These are phyloP conservation scores for Candida gorgasii DNA, from an alignment of 805 yeast genomes.

Conservation along the genomic window DNA sequence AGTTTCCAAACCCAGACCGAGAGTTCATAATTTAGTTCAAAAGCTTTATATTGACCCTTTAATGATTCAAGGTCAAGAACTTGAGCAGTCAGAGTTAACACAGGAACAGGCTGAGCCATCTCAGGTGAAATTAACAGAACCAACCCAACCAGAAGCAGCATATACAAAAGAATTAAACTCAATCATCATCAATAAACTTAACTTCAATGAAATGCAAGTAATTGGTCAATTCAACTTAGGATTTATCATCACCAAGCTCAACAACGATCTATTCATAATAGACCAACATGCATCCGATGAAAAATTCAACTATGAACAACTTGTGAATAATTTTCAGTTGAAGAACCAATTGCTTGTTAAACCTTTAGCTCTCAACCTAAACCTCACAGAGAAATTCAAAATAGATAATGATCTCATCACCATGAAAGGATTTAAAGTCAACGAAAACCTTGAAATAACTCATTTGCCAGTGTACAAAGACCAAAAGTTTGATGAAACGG, in stretches of 20 bases:
- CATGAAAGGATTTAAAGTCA: conserved; percentile 76
- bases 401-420: conserved; percentile 56
- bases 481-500: conserved; percentile 62
- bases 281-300: conserved; percentile 99
- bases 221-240: conserved; percentile 97
- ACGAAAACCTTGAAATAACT: conserved; percentile 45
- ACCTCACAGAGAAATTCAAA: conserved; percentile 75
- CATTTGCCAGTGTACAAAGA: conserved; percentile 76
- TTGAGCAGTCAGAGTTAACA: no score
- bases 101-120: no score
- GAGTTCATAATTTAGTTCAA: conserved; percentile 4
- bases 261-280: conserved; percentile 71
- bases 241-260: conserved; percentile 72
- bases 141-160: neutral
- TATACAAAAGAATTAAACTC: conserved; percentile 4
- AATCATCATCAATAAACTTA: conserved; percentile 59
- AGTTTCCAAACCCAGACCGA: conserved; percentile 2
- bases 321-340: conserved; percentile 53
- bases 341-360: conserved; percentile 65
- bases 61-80: no score
- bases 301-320: conserved; percentile 80
- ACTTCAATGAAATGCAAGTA: conserved; percentile 72
- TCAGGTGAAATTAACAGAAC: no score
- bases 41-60: neutral
- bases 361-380: conserved; percentile 62